These are phyloP conservation scores for Candida hispaniensis DNA, from an alignment of 805 yeast genomes.

Conservation along the genomic window DNA sequence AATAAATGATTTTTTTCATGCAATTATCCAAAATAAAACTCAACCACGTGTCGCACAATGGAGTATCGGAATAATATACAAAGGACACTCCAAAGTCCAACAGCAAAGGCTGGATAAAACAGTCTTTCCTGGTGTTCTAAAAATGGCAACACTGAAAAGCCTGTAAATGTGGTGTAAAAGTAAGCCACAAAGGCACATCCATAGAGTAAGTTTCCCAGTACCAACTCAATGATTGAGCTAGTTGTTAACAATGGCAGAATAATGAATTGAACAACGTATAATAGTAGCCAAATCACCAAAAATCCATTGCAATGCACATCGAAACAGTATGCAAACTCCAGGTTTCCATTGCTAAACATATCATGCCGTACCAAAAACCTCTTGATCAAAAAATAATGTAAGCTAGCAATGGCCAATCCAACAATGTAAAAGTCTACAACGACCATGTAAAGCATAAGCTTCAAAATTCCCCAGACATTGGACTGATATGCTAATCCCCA, in stretches of 20 bases:
- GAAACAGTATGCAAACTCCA: slow-evolving; percentile 93
- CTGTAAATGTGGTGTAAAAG: slow-evolving; percentile 71
- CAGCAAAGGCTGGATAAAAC: no score
- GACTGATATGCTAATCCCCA: slow-evolving; percentile 85
- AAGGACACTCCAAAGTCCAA: no score
- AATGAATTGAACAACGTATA: slow-evolving; percentile 65
- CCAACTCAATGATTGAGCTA: slow-evolving; percentile 52
- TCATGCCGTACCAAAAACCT: slow-evolving; percentile 36
- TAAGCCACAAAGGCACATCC: slow-evolving; percentile 66
- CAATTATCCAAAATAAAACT: slow-evolving; percentile 31
- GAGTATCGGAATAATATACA: slow-evolving; percentile 66
- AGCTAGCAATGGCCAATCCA: slow-evolving; percentile 59
- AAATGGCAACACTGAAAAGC: slow-evolving; percentile 69
- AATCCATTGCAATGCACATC: slow-evolving; percentile 92
- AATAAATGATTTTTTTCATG: background rate
- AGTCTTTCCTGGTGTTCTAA: slow-evolving; percentile 57
- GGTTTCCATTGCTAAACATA: slow-evolving; percentile 32
- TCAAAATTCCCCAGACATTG: slow-evolving; percentile 46
- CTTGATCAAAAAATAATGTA: slow-evolving; percentile 64
- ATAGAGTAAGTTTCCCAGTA: slow-evolving; percentile 72
- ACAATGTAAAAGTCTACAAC: slow-evolving; percentile 64
- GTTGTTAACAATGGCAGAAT: slow-evolving; percentile 59
- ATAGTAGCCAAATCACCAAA: slow-evolving; percentile 61
- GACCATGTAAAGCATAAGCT: slow-evolving; percentile 72
- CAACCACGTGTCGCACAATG: slow-evolving; percentile 56